These are phyloP conservation scores for Tetracladium setigerum DNA, from an alignment of 495 filamentous ascomycete genomes.

Conservation along the genomic window DNA sequence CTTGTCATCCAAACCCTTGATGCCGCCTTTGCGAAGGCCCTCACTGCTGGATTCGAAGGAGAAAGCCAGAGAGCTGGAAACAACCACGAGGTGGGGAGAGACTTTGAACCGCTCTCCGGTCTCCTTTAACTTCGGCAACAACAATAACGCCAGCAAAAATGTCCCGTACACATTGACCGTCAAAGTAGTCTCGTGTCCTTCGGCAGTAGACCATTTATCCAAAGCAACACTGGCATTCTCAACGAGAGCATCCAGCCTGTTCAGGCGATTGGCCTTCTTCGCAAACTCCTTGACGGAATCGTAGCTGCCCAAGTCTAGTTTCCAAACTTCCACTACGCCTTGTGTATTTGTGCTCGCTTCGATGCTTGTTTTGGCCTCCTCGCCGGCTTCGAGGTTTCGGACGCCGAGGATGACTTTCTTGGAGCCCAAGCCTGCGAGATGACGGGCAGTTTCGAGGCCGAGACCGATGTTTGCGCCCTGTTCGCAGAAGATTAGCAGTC, in stretches of 20 bases:
- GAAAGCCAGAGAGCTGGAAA: conserved; percentile 4
- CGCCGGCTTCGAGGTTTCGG: conserved; percentile 28
- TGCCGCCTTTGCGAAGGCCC: too few species aligned
- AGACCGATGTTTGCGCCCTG: conserved; percentile 42
- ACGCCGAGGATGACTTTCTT: conserved; percentile 36
- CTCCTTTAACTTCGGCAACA: conserved; percentile 14
- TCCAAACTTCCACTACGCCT: conserved; percentile 42
- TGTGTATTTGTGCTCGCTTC: conserved; percentile 23
- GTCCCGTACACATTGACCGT: conserved; percentile 15
- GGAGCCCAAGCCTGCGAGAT: conserved; percentile 33
- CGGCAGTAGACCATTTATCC: not conserved
- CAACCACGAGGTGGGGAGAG: conserved; percentile 10
- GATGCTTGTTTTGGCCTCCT: conserved; percentile 32
- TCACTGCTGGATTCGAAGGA: not conserved
- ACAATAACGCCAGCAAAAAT: conserved; percentile 10
- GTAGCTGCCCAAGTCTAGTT: conserved; percentile 39
- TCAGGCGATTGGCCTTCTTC: conserved; percentile 2
- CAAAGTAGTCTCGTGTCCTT: conserved; percentile 6
- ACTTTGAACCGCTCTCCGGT: conserved; percentile 2
- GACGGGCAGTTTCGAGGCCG: conserved; percentile 38
- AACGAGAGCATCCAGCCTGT: conserved; percentile 10
- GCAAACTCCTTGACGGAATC: conserved; percentile 16
- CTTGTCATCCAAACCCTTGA: too few species aligned
- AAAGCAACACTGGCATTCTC: conserved; percentile 11
- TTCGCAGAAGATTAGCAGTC: too few species aligned